These are phyloP conservation scores for Pichia sporocuriosa DNA, from an alignment of 805 yeast genomes.

Conservation along the genomic window DNA sequence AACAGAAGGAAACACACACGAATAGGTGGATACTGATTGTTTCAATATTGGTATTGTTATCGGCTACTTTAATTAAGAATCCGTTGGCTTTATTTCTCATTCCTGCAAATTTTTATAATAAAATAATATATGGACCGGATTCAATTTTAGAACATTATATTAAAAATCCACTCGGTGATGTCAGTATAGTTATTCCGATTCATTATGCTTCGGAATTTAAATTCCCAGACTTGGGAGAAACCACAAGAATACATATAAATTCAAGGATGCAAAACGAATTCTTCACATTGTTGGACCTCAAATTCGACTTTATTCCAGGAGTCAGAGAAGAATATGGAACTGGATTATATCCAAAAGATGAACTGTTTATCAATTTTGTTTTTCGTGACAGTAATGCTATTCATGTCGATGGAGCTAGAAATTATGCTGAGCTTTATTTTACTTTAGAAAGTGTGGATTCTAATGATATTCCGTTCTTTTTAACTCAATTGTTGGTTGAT, in stretches of 20 bases:
- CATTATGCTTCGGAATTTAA: slow-evolving; percentile 36
- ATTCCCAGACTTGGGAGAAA: slow-evolving; percentile 63
- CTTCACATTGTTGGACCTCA: slow-evolving; percentile 12
- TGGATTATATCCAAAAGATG: slow-evolving; percentile 6
- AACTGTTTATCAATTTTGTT: slow-evolving; percentile 17
- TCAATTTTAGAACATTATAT: slow-evolving; percentile 16
- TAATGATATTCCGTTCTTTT: slow-evolving; percentile 46
- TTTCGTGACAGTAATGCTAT: slow-evolving; percentile 23
- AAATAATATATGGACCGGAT: slow-evolving; percentile 11
- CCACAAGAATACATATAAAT: slow-evolving; percentile 42
- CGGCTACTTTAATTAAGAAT: neutral
- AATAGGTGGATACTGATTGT: neutral
- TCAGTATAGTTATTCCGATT: slow-evolving; percentile 38
- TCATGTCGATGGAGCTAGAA: slow-evolving; percentile 22
- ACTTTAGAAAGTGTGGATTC: slow-evolving; percentile 32
- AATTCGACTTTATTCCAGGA: slow-evolving; percentile 20
- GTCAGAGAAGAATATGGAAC: slow-evolving; percentile 5
- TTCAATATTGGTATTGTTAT: neutral
- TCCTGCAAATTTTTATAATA: neutral
- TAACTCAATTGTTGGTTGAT: slow-evolving; percentile 35
- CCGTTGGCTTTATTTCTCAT: neutral
- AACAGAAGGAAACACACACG: neutral
- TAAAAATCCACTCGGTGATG: slow-evolving; percentile 36
- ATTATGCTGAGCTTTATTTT: slow-evolving; percentile 29
- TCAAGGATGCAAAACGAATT: slow-evolving; percentile 30